Base-by-base conservation (phyloP, 2,329 filamentous ascomycete genomes). In the Colletotrichum incanum region DNA sequence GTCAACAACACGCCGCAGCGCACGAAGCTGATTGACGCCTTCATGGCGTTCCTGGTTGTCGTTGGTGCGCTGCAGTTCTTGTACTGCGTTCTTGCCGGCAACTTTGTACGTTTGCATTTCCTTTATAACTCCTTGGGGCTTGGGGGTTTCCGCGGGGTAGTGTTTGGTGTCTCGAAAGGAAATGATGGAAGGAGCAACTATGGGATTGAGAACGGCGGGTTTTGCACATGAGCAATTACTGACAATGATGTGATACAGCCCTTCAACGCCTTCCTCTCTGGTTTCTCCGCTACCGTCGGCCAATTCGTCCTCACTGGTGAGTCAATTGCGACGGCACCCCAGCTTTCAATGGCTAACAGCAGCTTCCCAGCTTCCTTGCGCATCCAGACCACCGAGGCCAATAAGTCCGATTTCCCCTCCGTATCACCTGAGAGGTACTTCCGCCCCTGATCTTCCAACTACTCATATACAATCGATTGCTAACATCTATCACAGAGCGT, bases 201-300 rank as follows among this genome's bases (percentile, higher is more conserved):
- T 50, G n/a, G 23, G 39, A 65, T 52, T 14, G n/a, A 47, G 16
- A n/a, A 52, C 14, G n/a, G 37, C 55, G 16, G 65, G 39, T 39
- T 61, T 14, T 43, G 37, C 18, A 34, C 47, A 55, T 60, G n/a
- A 67, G 71, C 72, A 49, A 75, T 73, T 70, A 43, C 76, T 81
- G 73, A 79, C 64, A 2, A 12, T 7, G 23, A 3, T 43, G 59
- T n/a, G 39, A 9, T 71, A 72, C 79, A 98, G 96, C 96, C 96
- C 12, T 99, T 99, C 88, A 99, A 99, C 82, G 96, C 97, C 75
- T 99, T 99, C 86, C 91, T 99, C 41, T 94, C 95, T 41, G 97
- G 96, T 59, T 99, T 99, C 86, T 92, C 91, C 73, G 94, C 96
- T 20, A 96, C 96, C 1, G 96, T 99, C 74, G 96, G 96, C 74